Conservation (phyloP, 2,329 filamentous ascomycete species). For the Metarhizium humberi region DNA sequence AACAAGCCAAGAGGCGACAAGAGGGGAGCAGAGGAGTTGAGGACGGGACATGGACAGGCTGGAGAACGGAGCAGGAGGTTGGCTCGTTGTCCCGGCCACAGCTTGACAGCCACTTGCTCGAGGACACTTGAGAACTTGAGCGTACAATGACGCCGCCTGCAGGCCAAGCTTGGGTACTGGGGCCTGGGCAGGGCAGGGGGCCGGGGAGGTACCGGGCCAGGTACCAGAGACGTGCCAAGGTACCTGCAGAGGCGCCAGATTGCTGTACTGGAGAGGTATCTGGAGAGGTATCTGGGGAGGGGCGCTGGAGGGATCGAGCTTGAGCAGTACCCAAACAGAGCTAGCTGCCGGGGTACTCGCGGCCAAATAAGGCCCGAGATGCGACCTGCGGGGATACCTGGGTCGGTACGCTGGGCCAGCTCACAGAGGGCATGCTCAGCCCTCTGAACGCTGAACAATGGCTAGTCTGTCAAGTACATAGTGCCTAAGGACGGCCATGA, state of each 20-base stretch:
- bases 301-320: not conserved
- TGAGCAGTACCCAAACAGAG: not conserved
- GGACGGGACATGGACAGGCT: not conserved
- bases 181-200: not conserved
- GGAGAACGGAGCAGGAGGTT: constrained; percentile 1
- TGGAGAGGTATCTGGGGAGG: not conserved
- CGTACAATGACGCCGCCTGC: not conserved
- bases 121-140: not conserved
- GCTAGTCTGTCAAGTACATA: no score
- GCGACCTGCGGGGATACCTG: no score
- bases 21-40: not conserved
- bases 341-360: not conserved
- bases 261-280: not conserved
- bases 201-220: no score
- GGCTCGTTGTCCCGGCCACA: not conserved
- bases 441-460: no score
- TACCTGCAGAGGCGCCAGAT: not conserved
- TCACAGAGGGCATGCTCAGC: no score
- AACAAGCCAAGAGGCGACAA: not conserved
- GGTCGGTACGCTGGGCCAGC: no score
- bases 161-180: not conserved
- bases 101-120: not conserved
- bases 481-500: no score
- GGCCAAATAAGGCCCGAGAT: not conserved
- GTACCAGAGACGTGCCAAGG: not conserved